Percentiles rank a stretch among this genome's conserved stretches.
These are phyloP conservation scores for Coemansia sp. DNA, from an alignment of 192 early-diverging fungal species.

Conservation along the genomic window DNA sequence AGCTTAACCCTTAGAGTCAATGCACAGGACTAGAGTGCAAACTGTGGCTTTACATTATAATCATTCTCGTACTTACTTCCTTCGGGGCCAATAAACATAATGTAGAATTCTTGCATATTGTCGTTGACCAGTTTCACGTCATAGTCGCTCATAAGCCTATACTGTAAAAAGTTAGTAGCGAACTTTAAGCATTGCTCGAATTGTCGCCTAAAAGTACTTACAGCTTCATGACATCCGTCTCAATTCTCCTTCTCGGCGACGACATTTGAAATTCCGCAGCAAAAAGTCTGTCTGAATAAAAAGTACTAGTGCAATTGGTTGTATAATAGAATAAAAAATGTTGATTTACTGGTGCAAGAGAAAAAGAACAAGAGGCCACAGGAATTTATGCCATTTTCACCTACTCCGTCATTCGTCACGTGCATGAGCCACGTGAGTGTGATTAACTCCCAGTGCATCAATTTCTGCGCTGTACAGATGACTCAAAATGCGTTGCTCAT, in stretches of 20 bases:
- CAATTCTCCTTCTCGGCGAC: conserved; percentile 88
- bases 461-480: neutral
- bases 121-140: conserved; percentile 98
- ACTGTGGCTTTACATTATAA: neutral
- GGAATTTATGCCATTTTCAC: neutral
- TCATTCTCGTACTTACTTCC: conserved; percentile 70
- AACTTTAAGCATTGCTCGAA: conserved; percentile 61
- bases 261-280: conserved; percentile 62
- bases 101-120: conserved; percentile 99
- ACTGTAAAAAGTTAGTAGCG: conserved; percentile 56
- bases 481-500: neutral
- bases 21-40: neutral
- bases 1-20: neutral
- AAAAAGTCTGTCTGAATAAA: neutral
- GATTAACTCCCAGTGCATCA: neutral
- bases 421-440: neutral
- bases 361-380: neutral
- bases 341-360: neutral
- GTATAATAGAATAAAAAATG: conserved; percentile 2
- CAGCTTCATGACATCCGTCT: conserved; percentile 99
- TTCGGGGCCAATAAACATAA: conserved; percentile 87
- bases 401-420: neutral
- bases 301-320: neutral
- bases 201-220: conserved; percentile 51
- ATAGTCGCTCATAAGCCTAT: conserved; percentile 98